phyloP scores from a whole-genome alignment of 2,329 filamentous ascomycete species.

The Zymoseptoria ardabiliae region DNA sequence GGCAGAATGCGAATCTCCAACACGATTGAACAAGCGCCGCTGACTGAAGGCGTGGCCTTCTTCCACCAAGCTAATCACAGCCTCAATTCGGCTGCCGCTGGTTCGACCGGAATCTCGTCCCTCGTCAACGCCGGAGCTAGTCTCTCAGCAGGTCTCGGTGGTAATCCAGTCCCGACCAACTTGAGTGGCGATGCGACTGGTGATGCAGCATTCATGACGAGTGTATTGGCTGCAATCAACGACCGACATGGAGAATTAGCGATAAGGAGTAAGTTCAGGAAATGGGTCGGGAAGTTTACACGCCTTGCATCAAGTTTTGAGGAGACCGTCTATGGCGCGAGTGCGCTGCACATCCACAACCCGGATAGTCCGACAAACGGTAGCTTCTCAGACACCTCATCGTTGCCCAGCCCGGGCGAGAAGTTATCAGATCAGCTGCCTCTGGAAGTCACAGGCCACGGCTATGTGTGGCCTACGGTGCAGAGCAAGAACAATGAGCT shows the following conservation, averaged over 20 bases:
- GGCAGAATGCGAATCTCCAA: slow-evolving; percentile 92
- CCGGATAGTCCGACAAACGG: slow-evolving; percentile 29
- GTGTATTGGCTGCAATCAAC: slow-evolving; percentile 74
- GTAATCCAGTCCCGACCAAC: slow-evolving; percentile 24
- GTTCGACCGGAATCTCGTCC: slow-evolving; percentile 21
- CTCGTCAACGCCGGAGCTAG: slow-evolving; percentile 26
- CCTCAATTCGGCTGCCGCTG: slow-evolving; percentile 20
- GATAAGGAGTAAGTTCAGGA: slow-evolving; percentile 84
- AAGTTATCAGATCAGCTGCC: slow-evolving; percentile 13
- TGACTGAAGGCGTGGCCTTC: slow-evolving; percentile 77
- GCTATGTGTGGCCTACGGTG: slow-evolving; percentile 91
- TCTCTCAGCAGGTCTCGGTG: slow-evolving; percentile 31
- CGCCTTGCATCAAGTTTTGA: slow-evolving; percentile 90
- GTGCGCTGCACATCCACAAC: slow-evolving; percentile 66
- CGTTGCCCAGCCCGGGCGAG: slow-evolving; percentile 8
- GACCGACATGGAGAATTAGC: slow-evolving; percentile 83
- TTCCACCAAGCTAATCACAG: slow-evolving; percentile 59
- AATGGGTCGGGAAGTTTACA: slow-evolving; percentile 91
- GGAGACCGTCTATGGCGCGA: slow-evolving; percentile 89
- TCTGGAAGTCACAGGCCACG: slow-evolving; percentile 56
- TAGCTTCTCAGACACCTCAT: slow-evolving; percentile 7
- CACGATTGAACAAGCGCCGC: slow-evolving; percentile 69
- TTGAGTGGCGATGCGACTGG: slow-evolving; percentile 62
- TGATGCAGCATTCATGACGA: slow-evolving; percentile 81
- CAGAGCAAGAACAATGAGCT: slow-evolving; percentile 73